These are phyloP conservation scores for Golubevia pallescens DNA, from an alignment of 1,284 basidiomycete genomes.

Conservation along the genomic window DNA sequence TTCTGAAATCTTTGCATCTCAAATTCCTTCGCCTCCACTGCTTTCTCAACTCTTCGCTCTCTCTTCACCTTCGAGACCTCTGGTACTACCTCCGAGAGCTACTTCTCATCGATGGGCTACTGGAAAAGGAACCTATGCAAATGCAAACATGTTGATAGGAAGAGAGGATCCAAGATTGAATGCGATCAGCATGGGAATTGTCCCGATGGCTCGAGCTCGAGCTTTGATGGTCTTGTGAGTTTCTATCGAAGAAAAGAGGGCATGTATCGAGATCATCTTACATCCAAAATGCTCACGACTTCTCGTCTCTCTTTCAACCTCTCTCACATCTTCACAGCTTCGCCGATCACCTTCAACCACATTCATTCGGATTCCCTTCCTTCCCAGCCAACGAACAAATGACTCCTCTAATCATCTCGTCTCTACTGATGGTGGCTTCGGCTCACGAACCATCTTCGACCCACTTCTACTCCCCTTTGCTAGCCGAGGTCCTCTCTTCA, in stretches of 20 bases:
- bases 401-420: slow-evolving; percentile 51
- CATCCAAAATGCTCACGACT: too few species aligned
- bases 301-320: neutral
- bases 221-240: slow-evolving; percentile 39
- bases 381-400: slow-evolving; percentile 44
- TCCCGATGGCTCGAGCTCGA: slow-evolving; percentile 39
- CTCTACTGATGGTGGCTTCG: slow-evolving; percentile 41
- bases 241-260: neutral
- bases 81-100: too few species aligned
- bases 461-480: slow-evolving; percentile 24
- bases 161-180: slow-evolving; percentile 44
- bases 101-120: too few species aligned
- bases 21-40: neutral
- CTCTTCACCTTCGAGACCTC: neutral
- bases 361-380: slow-evolving; percentile 49
- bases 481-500: slow-evolving; percentile 32
- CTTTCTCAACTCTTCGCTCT: neutral
- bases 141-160: slow-evolving; percentile 27
- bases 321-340: slow-evolving; percentile 15
- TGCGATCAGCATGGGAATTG: slow-evolving; percentile 40
- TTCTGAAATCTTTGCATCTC: neutral
- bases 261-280: too few species aligned
- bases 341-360: slow-evolving; percentile 41
- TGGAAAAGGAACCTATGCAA: slow-evolving; percentile 18
- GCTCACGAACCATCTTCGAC: slow-evolving; percentile 36